A percentile compares a stretch with the other conserved stretches of the same genome.
Evolutionary conservation across 805 yeast species (phyloP).

Genomic region (Hanseniaspora meyeri): DNA sequence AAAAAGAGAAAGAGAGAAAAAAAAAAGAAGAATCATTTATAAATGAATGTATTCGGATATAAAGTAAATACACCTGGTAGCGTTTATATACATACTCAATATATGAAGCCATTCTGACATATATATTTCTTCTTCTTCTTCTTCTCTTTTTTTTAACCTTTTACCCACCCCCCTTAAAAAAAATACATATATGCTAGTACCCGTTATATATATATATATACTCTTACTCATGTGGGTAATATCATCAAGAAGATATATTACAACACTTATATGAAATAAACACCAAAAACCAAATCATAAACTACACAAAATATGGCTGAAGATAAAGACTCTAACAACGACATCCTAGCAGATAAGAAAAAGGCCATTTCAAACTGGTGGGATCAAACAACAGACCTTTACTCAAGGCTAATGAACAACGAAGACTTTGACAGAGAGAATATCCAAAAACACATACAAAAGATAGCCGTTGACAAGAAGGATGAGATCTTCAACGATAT

Average conservation of each 20-base stretch:
- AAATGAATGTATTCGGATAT: no score
- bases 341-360: neutral
- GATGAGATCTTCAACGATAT: conserved; percentile 5
- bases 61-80: neutral
- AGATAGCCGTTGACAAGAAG: conserved; percentile 9
- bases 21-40: neutral
- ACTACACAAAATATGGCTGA: neutral
- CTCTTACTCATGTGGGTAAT: no score
- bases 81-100: no score
- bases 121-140: no score
- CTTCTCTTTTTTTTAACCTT: no score
- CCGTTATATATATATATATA: no score
- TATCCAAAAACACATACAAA: conserved; percentile 1
- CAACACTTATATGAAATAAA: no score
- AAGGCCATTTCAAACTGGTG: conserved; percentile 13
- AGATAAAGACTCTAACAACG: neutral
- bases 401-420: conserved; percentile 3
- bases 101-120: no score
- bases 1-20: neutral
- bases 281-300: no score
- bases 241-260: neutral
- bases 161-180: no score
- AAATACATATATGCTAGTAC: no score
- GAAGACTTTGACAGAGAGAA: conserved; percentile 3
- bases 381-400: conserved; percentile 12